Conservation (phyloP, 2,329 filamentous ascomycete genomes). For the Epichloe scottii region DNA sequence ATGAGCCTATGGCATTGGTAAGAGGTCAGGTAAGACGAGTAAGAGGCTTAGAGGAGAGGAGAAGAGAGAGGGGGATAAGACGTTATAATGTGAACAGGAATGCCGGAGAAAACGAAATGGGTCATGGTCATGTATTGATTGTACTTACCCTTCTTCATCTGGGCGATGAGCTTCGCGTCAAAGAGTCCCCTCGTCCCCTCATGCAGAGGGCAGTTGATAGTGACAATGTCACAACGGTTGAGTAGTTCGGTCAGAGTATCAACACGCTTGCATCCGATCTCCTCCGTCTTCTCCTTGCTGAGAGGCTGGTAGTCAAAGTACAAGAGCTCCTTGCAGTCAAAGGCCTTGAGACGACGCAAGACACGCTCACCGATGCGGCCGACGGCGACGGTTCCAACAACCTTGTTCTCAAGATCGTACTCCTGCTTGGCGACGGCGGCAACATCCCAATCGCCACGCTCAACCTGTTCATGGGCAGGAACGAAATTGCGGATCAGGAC, state of each 20-base stretch:
- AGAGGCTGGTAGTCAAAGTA: constrained; percentile 99
- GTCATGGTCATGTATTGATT: not conserved
- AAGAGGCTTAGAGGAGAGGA: not conserved
- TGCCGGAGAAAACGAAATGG: too few species aligned
- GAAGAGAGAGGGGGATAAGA: not conserved
- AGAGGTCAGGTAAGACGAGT: not conserved
- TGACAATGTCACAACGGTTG: constrained; percentile 88
- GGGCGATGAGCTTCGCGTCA: constrained; percentile 95
- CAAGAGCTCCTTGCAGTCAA: constrained; percentile 98
- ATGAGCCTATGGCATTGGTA: constrained; percentile 48
- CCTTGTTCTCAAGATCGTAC: constrained; percentile 94
- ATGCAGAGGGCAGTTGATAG: constrained; percentile 98
- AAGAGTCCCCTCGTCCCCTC: constrained; percentile 94
- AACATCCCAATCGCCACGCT: constrained; percentile 85
- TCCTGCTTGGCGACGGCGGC: constrained; percentile 96
- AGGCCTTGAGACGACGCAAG: constrained; percentile 85
- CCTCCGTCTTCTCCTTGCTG: constrained; percentile 70
- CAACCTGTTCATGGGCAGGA: constrained; percentile 89
- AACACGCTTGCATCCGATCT: constrained; percentile 89
- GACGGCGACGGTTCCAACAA: constrained; percentile 93
- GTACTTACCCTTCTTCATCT: constrained; percentile 87
- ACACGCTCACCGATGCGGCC: constrained; percentile 98
- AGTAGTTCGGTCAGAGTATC: constrained; percentile 87
- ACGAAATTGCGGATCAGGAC: constrained; percentile 95
- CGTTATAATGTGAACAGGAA: too few species aligned